Evolutionary conservation across 805 yeast species (phyloP), one percentile per base, ranked within the genome.

Genomic region (Starmerella gropengiesseri): DNA sequence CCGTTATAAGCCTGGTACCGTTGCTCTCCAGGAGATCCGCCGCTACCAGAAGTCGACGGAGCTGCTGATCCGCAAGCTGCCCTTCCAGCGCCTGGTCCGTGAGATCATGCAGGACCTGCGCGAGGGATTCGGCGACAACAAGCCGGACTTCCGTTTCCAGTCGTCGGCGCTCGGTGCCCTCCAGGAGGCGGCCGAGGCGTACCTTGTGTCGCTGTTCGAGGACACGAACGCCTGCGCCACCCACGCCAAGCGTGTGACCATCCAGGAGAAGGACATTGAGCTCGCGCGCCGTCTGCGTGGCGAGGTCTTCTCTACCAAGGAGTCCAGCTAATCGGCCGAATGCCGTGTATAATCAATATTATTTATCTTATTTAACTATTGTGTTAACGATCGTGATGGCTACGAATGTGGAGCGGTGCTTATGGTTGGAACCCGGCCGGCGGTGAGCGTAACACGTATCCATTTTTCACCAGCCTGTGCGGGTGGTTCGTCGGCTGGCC

Each of bases 1-100:
- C 76, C 79, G 93, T 77, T 82, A 81, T 72, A 82, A 81, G 83
- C 93, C 93, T 63, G 93, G 93, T 78, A 81, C 89, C 62, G 89
- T 81, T 63, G 93, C 93, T 60, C 79, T 81, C 64, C 79, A 89
- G 76, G 91, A 81, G 71, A 81, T 81, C 64, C 79, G 91, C 75
- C 78, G 87, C 71, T 81, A 81, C 76, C 93, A 81, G 71, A 82
- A 82, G 71, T 77, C 87, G 42, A 81, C 91, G 57, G 91, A 82
- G 68, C 73, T 82, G 42, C 73, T 81, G 65, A 80, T 81, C 68
- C 80, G 91, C 74, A 82, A 81, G 73, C 76, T 81, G 57, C 93
- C 93, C 40, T 81, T 81, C 81, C 91, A 82, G 71, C 79, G 93
- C 71, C 74, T 81, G 61, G 91, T 82, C 47, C 79, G 91, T 72